Conservation (phyloP, 352 stramenopile genomes). For the Phytophthora pisi region DNA sequence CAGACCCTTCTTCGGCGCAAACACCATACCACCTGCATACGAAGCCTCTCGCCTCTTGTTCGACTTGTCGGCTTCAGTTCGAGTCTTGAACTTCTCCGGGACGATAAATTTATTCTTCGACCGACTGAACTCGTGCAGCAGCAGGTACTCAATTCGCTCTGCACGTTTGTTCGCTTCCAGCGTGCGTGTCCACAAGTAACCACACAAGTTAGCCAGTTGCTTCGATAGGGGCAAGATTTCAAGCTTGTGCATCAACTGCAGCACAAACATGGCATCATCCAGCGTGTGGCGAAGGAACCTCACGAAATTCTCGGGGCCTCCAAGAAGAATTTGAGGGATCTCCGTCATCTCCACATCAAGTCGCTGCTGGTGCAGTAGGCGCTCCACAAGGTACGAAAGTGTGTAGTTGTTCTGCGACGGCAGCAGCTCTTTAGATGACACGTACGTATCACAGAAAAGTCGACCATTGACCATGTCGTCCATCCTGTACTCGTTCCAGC, state of each 20-base stretch:
- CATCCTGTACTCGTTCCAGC: slow-evolving; percentile 90
- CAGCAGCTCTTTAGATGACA: slow-evolving; percentile 97
- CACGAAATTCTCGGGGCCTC: slow-evolving; percentile 90
- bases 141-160: slow-evolving; percentile 98
- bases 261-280: slow-evolving; percentile 96
- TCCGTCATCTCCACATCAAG: slow-evolving; percentile 96
- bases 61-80: slow-evolving; percentile 63
- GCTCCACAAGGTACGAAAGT: slow-evolving; percentile 94
- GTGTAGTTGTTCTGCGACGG: slow-evolving; percentile 98
- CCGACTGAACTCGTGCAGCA: slow-evolving; percentile 98
- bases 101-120: slow-evolving; percentile 98
- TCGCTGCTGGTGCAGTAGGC: slow-evolving; percentile 89
- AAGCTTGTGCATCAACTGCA: slow-evolving; percentile 97
- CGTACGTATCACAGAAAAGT: slow-evolving; percentile 98
- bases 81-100: slow-evolving; percentile 93
- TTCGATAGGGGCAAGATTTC: slow-evolving; percentile 98
- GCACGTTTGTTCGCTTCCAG: slow-evolving; percentile 97
- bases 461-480: slow-evolving; percentile 93
- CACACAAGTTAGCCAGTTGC: slow-evolving; percentile 98
- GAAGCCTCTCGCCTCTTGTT: slow-evolving; percentile 84
- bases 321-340: slow-evolving; percentile 93
- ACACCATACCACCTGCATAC: slow-evolving; percentile 99
- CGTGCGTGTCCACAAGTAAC: slow-evolving; percentile 98
- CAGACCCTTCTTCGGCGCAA: slow-evolving; percentile 99
- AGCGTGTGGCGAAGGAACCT: slow-evolving; percentile 95